These are phyloP conservation scores for Epithele typhae DNA, from an alignment of 768 basidiomycete genomes.

Conservation along the genomic window DNA sequence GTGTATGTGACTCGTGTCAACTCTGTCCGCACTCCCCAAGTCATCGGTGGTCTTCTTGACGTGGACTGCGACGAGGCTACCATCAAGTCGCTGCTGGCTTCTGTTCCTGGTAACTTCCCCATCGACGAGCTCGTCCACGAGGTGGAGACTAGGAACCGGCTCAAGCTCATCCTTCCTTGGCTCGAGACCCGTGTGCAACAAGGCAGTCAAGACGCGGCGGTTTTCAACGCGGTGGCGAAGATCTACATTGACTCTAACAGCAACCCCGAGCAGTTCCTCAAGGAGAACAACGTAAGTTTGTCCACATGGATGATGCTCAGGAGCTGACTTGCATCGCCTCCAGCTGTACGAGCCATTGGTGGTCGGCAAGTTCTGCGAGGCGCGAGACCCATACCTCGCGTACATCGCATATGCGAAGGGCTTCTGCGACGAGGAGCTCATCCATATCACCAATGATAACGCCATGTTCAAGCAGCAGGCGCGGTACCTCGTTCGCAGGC, in stretches of 20 bases:
- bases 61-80: conserved; percentile 97
- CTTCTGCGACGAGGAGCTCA: conserved; percentile 96
- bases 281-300: conserved; percentile 84
- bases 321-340: too few species aligned
- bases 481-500: conserved; percentile 94
- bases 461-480: conserved; percentile 99
- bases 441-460: conserved; percentile 96
- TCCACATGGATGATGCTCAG: conserved; percentile 7
- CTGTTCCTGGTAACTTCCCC: conserved; percentile 95
- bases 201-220: conserved; percentile 90
- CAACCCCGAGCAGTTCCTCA: conserved; percentile 96
- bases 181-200: conserved; percentile 88
- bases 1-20: conserved; percentile 99
- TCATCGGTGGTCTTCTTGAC: conserved; percentile 92
- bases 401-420: conserved; percentile 99
- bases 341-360: conserved; percentile 97
- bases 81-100: conserved; percentile 91
- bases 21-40: conserved; percentile 94
- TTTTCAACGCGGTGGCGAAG: conserved; percentile 98
- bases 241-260: conserved; percentile 98
- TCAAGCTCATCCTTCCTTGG: conserved; percentile 98
- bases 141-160: conserved; percentile 91
- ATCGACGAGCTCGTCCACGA: conserved; percentile 97
- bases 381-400: conserved; percentile 95
- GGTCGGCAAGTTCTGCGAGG: conserved; percentile 99